Conservation (phyloP, 1,139 yeast species). For the Debaryomyces subglobosus region DNA sequence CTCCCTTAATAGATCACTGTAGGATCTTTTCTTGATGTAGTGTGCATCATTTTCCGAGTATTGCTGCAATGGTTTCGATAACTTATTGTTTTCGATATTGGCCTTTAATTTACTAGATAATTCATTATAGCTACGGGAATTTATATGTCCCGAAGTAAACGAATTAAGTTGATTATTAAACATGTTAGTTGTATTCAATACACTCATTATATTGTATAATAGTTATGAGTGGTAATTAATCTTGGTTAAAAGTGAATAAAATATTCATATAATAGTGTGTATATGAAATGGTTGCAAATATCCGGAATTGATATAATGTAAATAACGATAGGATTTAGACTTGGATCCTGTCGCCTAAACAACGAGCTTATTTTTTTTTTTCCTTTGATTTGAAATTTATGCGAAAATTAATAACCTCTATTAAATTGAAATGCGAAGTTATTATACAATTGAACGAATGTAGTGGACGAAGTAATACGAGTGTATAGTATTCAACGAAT, state of each 20-base stretch:
- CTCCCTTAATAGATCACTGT: slow-evolving; percentile 24
- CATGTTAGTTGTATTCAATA: slow-evolving; percentile 30
- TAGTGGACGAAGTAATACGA: neutral
- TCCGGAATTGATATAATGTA: slow-evolving; percentile 7
- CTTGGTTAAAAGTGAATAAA: slow-evolving; percentile 4
- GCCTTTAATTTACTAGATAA: slow-evolving; percentile 32
- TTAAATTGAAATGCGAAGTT: slow-evolving; percentile 4
- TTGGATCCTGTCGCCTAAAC: slow-evolving; percentile 8
- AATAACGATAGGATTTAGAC: slow-evolving; percentile 6
- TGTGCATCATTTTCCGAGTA: slow-evolving; percentile 6
- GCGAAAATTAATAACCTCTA: slow-evolving; percentile 7
- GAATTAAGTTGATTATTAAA: slow-evolving; percentile 34
- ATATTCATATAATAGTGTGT: slow-evolving; percentile 2
- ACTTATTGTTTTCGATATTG: slow-evolving; percentile 14
- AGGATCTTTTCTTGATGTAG: slow-evolving; percentile 27
- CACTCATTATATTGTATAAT: slow-evolving; percentile 20
- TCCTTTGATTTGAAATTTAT: slow-evolving; percentile 1
- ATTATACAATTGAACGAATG: neutral
- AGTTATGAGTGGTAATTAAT: slow-evolving; percentile 3
- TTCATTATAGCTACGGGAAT: slow-evolving; percentile 39
- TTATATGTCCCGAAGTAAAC: slow-evolving; percentile 34
- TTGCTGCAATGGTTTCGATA: slow-evolving; percentile 7
- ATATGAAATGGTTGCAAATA: slow-evolving; percentile 12
- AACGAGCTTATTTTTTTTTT: slow-evolving; percentile 7
- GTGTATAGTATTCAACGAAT: neutral